Evolutionary conservation across 352 stramenopile genomes (phyloP).

Genomic region (Blastocystis sp.): DNA sequence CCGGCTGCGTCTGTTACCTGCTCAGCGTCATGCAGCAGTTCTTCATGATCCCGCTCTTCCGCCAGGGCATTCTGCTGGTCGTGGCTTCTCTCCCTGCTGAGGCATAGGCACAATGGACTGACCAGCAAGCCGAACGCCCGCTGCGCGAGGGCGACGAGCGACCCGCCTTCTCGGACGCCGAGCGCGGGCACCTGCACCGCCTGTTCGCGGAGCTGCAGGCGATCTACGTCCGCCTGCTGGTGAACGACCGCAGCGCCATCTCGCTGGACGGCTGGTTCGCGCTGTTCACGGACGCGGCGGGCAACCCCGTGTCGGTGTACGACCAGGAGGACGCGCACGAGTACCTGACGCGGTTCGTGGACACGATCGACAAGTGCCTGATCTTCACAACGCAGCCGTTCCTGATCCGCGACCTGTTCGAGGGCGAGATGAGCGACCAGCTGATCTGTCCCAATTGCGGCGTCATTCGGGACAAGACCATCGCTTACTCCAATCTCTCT

Average conservation of each 20-base stretch:
- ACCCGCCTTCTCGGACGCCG: conserved; percentile 60
- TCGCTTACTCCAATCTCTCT: not conserved
- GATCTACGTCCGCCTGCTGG: conserved; percentile 83
- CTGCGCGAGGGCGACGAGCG: not conserved
- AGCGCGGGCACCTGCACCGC: conserved; percentile 64
- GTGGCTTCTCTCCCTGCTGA: not conserved
- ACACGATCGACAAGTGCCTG: conserved; percentile 78
- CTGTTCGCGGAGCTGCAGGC: conserved; percentile 82
- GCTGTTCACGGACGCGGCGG: conserved; percentile 83
- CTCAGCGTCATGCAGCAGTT: conserved; percentile 89
- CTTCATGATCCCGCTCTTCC: conserved; percentile 87
- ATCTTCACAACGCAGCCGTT: not conserved
- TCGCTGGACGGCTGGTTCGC: conserved; percentile 78
- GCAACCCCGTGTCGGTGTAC: conserved; percentile 82
- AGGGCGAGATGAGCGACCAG: not conserved
- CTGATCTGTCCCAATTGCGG: conserved; percentile 38
- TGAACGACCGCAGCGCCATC: conserved; percentile 81
- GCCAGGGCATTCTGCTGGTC: conserved; percentile 78
- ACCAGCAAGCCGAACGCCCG: conserved; percentile 24
- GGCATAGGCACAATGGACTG: not conserved
- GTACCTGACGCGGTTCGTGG: conserved; percentile 87
- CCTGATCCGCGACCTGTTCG: not conserved
- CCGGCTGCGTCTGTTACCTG: conserved; percentile 90
- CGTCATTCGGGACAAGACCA: not conserved
- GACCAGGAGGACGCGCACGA: conserved; percentile 87